Evolutionary conservation across 2,329 filamentous ascomycete genomes (phyloP).

Genomic region (Beauveria sp.): DNA sequence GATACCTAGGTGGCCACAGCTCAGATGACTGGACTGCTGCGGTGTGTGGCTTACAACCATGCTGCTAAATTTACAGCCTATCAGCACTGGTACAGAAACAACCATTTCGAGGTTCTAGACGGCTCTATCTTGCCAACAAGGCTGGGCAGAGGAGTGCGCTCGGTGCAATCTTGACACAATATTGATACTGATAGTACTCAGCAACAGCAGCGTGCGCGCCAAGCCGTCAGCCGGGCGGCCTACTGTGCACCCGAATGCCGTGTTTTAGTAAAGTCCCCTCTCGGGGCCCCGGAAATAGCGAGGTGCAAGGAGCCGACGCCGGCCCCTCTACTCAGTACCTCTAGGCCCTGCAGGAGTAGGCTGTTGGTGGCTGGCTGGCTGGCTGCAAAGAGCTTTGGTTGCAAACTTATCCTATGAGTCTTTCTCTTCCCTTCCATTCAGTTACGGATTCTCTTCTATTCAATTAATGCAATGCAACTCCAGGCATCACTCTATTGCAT

Average conservation of each 20-base stretch:
- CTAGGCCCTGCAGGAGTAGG: neutral
- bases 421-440: too few species aligned
- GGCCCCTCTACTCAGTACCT: neutral
- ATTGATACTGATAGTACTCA: neutral
- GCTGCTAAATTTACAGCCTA: too few species aligned
- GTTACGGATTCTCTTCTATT: too few species aligned
- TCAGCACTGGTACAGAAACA: too few species aligned
- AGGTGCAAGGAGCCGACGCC: neutral
- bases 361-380: neutral
- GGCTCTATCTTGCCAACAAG: neutral
- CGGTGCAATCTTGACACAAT: neutral
- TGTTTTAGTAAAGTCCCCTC: neutral
- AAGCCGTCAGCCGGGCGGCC: neutral
- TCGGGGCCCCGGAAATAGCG: slow-evolving; percentile 3
- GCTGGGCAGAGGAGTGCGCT: neutral
- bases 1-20: too few species aligned
- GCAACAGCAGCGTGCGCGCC: neutral
- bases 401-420: too few species aligned
- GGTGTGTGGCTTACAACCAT: too few species aligned
- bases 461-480: too few species aligned
- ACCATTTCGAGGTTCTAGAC: neutral
- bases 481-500: too few species aligned
- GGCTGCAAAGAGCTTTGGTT: too few species aligned
- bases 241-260: neutral
- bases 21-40: too few species aligned